Base-by-base conservation (phyloP, 768 basidiomycete species). In the Agrocybe pediades region DNA sequence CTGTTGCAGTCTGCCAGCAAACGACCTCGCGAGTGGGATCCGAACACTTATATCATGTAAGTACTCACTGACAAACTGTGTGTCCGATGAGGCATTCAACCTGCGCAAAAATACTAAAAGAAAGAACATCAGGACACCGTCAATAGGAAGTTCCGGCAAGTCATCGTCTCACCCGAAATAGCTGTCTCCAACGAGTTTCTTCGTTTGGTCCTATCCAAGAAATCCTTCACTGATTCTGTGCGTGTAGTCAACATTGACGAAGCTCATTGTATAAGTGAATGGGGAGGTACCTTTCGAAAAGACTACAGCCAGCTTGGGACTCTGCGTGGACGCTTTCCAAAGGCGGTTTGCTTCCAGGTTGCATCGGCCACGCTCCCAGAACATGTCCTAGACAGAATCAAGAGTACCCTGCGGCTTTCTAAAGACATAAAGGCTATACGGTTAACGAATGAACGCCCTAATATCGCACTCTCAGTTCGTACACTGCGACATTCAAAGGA, bases 401-500 rank as follows among this genome's bases (percentile, higher is more conserved):
- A 49, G 17, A 29, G 25, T 16, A 60, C 60, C 30, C 55, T 67
- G 0, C 20, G 33, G 8, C 52, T 67, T 2, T 1, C 46, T 2
- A 51, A 45, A 6, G 52, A 61, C 36, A 45, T 33, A 1, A 39
- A 49, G 11, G 41, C 49, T 2, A 33, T 67, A 19, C 16, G n/a
- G 0, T 24, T 65, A 0, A 49, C 60, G 1, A 67, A 67, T 56
- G 61, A 26, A 1, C 57, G 65, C 0, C 67, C 64, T 2, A 69
- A 69, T 57, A 49, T 70, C 49, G 64, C 65, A 5, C 58, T 70
- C 2, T 67, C 65, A 4, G 47, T 54, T 13, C 58, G 62, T 19
- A 41, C 30, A 23, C 63, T 66, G 50, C 44, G 60, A 24, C 60
- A 55, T 24, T 24, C 59, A n/a, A 55, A 58, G 3, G 50, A 59